Evolutionary conservation across 23 red algal genomes (phyloP).

Genomic region (Porphyridium purpureum): DNA sequence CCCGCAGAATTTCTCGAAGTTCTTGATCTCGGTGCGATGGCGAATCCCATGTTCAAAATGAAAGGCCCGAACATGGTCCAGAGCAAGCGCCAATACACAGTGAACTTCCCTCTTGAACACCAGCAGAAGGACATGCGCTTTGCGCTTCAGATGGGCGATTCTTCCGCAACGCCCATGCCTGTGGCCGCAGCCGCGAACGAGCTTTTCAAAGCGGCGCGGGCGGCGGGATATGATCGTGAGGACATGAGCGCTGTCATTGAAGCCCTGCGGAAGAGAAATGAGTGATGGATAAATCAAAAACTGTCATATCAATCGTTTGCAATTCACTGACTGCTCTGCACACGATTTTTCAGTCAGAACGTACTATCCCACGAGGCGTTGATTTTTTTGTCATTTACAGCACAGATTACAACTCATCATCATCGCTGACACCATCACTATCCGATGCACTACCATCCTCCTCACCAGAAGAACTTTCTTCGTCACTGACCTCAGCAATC

Average conservation of each 20-base stretch:
- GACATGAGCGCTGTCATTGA: conserved; percentile 23
- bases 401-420: too few relatives aligned
- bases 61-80: conserved; percentile 72
- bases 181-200: conserved; percentile 52
- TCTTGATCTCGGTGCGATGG: conserved; percentile 59
- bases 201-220: conserved; percentile 13
- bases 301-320: too few relatives aligned
- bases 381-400: too few relatives aligned
- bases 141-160: conserved; percentile 45
- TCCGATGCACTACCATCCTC: too few relatives aligned
- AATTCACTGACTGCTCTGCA: too few relatives aligned
- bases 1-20: conserved; percentile 39
- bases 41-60: conserved; percentile 57
- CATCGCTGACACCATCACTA: too few relatives aligned
- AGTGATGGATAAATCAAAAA: neutral
- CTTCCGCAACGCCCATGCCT: conserved; percentile 27
- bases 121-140: conserved; percentile 80
- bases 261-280: conserved; percentile 1
- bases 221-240: conserved; percentile 2
- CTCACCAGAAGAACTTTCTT: too few relatives aligned
- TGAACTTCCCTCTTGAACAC: conserved; percentile 84
- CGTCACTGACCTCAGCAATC: too few relatives aligned
- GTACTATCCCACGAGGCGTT: too few relatives aligned
- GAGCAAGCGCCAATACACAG: conserved; percentile 26
- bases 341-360: too few relatives aligned